Evolutionary conservation across 1,139 yeast genomes (phyloP).

Genomic region (Kluyveromyces marxianus): DNA sequence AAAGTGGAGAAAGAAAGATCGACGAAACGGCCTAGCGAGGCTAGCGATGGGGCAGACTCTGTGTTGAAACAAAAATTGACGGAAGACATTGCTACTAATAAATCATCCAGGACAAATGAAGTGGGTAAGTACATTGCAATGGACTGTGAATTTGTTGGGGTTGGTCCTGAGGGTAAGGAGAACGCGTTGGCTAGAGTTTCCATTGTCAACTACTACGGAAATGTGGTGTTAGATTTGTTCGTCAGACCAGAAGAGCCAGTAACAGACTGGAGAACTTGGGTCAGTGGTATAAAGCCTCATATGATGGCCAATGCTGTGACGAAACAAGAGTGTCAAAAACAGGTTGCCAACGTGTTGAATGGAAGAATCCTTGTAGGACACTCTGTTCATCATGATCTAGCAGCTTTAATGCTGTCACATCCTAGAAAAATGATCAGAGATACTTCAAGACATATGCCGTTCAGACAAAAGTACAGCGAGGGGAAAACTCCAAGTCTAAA

Average conservation of each 20-base stretch:
- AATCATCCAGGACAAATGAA: constrained; percentile 26
- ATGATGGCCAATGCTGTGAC: constrained; percentile 61
- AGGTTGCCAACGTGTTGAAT: constrained; percentile 42
- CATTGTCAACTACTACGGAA: constrained; percentile 75
- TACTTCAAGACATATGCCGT: constrained; percentile 58
- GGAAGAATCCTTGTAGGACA: constrained; percentile 71
- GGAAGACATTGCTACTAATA: constrained; percentile 6
- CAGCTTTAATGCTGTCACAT: constrained; percentile 57
- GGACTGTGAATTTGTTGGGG: constrained; percentile 94
- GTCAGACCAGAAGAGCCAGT: constrained; percentile 72
- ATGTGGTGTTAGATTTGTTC: constrained; percentile 58
- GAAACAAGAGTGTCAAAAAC: constrained; percentile 58
- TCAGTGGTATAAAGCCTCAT: constrained; percentile 73
- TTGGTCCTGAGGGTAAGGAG: constrained; percentile 61
- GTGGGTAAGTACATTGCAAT: constrained; percentile 73
- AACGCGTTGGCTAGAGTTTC: constrained; percentile 84
- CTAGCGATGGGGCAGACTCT: constrained; percentile 8
- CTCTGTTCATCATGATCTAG: constrained; percentile 73
- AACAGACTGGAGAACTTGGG: constrained; percentile 91
- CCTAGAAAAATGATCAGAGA: constrained; percentile 63
- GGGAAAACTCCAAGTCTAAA: constrained; percentile 73
- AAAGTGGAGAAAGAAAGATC: constrained; percentile 19
- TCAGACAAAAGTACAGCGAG: constrained; percentile 43
- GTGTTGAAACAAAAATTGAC: constrained; percentile 7
- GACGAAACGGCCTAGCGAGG: neutral